Evolutionary conservation across 2,329 filamentous ascomycete genomes (phyloP).

Genomic region (Aspergillus quadricinctus): DNA sequence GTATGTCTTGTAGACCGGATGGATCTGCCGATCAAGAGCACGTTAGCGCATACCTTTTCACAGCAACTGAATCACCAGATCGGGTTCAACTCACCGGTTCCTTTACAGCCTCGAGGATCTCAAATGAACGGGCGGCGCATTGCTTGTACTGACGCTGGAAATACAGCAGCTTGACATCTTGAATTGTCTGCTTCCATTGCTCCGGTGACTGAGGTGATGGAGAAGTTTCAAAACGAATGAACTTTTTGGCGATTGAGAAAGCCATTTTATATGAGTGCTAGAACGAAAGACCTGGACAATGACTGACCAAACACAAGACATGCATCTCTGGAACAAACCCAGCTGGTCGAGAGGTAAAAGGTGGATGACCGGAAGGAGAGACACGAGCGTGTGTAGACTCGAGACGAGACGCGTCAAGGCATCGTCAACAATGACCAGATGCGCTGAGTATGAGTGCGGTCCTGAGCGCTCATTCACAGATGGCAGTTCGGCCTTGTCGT

Average conservation of each 20-base stretch:
- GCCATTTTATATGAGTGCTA: slow-evolving; percentile 8
- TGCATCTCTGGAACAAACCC: neutral
- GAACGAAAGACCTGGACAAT: neutral
- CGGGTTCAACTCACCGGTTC: slow-evolving; percentile 21
- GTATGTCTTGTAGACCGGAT: slow-evolving; percentile 35
- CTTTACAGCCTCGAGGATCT: slow-evolving; percentile 25
- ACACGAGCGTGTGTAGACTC: neutral
- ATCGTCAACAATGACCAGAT: neutral
- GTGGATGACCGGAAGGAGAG: neutral
- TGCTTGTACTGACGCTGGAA: slow-evolving; percentile 38
- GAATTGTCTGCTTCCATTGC: slow-evolving; percentile 33
- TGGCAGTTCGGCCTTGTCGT: neutral
- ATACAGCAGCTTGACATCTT: slow-evolving; percentile 34
- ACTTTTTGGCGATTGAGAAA: slow-evolving; percentile 14
- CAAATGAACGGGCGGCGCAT: slow-evolving; percentile 31
- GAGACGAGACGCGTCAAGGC: neutral
- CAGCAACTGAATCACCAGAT: neutral
- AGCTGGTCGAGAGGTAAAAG: neutral
- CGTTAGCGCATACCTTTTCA: neutral
- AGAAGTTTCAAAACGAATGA: slow-evolving; percentile 15
- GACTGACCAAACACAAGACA: neutral
- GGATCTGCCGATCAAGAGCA: slow-evolving; percentile 21
- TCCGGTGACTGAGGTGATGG: slow-evolving; percentile 12
- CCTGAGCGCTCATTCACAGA: neutral
- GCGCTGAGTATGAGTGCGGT: neutral